A percentile compares a stretch with the other conserved stretches of the same genome.
phyloP scores from a whole-genome alignment of 2,329 filamentous ascomycete species.

The Lachnellula subtilissima region DNA sequence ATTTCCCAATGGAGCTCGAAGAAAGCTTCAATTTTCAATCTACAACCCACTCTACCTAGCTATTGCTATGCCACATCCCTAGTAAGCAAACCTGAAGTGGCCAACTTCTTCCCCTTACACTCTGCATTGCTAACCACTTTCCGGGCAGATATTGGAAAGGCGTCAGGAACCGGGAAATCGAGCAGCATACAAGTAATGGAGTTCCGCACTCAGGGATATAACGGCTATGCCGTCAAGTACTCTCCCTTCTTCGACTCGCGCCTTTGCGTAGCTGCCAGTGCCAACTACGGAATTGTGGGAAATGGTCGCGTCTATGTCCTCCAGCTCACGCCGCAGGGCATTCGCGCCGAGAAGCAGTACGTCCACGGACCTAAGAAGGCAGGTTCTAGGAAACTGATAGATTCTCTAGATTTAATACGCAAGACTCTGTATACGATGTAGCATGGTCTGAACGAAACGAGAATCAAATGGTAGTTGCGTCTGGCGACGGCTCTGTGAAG shows the following conservation, averaged over 20 bases:
- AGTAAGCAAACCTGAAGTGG: neutral
- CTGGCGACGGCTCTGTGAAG: constrained; percentile 91
- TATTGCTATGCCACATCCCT: neutral
- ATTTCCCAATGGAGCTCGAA: too few relatives aligned
- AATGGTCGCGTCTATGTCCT: constrained; percentile 88
- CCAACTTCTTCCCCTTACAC: neutral
- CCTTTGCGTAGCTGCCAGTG: constrained; percentile 81
- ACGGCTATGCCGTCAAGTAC: constrained; percentile 96
- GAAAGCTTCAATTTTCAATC: neutral
- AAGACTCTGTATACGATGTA: constrained; percentile 92
- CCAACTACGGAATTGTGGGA: constrained; percentile 95
- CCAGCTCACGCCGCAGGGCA: constrained; percentile 75
- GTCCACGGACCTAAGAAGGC: constrained; percentile 13
- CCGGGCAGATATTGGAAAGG: too few relatives aligned
- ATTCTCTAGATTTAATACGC: constrained; percentile 75
- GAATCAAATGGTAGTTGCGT: constrained; percentile 84
- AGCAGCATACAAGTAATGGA: constrained; percentile 65
- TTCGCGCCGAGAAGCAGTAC: constrained; percentile 78
- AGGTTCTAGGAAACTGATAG: neutral
- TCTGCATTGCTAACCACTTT: neutral
- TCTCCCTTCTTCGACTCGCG: constrained; percentile 96
- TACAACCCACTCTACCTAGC: neutral
- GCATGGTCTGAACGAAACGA: constrained; percentile 96
- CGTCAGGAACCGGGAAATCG: neutral
- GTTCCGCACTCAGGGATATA: constrained; percentile 88